Base-by-base conservation (phyloP, 768 basidiomycete species). In the Leucocoprinus birnbaumii region DNA sequence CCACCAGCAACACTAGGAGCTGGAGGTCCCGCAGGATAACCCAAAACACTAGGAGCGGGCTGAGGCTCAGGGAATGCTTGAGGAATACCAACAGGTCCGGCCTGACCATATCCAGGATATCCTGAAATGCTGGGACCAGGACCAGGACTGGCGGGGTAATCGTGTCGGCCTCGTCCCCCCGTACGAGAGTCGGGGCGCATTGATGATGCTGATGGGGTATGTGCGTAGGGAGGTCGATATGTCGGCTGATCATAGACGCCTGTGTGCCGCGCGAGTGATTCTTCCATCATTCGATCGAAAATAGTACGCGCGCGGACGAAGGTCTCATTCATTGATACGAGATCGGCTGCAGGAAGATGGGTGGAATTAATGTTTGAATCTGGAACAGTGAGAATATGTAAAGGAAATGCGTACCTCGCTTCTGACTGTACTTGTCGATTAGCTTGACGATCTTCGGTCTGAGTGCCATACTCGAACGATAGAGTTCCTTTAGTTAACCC, bases 341-440 rank as follows among this genome's bases (percentile, higher is more conserved):
- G 77, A 68, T 98, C 96, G 54, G 94, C 95, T 96, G 61, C 13
- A 52, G n/a, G n/a, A n/a, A n/a, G n/a, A n/a, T n/a, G n/a, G n/a
- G n/a, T n/a, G n/a, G n/a, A n/a, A n/a, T n/a, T n/a, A n/a, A n/a
- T n/a, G n/a, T n/a, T n/a, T n/a, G n/a, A n/a, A n/a, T n/a, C n/a
- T n/a, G n/a, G n/a, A n/a, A n/a, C n/a, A n/a, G 54, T 5, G 48
- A 38, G 38, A 38, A 38, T 11, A 38, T 3, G 38, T 16, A 3
- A 16, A 13, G 38, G 16, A 38, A 14, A 38, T 3, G 38, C 57
- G 25, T 56, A 78, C 80, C 80, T 71, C 94, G 79, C 73, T 98
- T 97, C 75, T 96, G 94, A 62, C 89, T 94, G 66, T 98, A 98
- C 74, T 94, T 97, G 67, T 97, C 94, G 59, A 98, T 97, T 51